Evolutionary conservation across 1,284 basidiomycete genomes (phyloP).

Genomic region (Boletus nobilissimus): DNA sequence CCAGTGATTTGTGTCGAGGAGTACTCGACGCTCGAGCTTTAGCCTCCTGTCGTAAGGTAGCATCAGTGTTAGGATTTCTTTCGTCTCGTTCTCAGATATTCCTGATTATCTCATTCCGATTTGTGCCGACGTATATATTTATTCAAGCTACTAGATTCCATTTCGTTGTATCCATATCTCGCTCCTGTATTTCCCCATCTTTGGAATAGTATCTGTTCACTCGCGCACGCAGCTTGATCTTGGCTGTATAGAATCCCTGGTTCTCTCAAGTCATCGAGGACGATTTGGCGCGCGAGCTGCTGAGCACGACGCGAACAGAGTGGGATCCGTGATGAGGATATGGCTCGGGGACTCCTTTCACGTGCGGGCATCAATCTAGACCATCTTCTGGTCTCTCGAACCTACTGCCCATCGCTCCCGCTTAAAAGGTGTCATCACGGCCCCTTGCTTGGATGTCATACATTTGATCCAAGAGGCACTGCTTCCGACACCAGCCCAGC

Average conservation of each 20-base stretch:
- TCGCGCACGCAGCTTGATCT: background rate
- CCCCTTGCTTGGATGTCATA: too few species aligned
- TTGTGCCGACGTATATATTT: too few species aligned
- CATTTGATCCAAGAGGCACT: too few species aligned
- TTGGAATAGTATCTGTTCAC: background rate
- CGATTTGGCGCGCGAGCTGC: slow-evolving; percentile 29
- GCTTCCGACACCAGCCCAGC: slow-evolving; percentile 19
- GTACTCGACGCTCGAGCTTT: too few species aligned
- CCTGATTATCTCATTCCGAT: too few species aligned
- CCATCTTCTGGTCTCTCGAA: slow-evolving; percentile 36
- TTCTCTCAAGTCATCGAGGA: slow-evolving; percentile 34
- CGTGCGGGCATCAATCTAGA: slow-evolving; percentile 38
- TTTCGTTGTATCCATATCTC: too few species aligned
- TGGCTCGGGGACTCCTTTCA: slow-evolving; percentile 40
- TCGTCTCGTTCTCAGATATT: too few species aligned
- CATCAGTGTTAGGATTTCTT: too few species aligned
- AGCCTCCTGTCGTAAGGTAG: too few species aligned
- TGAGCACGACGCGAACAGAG: slow-evolving; percentile 36
- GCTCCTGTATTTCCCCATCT: too few species aligned
- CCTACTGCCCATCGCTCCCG: slow-evolving; percentile 27
- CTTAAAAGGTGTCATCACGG: slow-evolving; percentile 13
- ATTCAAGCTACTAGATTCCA: too few species aligned
- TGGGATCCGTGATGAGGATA: slow-evolving; percentile 45
- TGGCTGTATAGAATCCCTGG: slow-evolving; percentile 28
- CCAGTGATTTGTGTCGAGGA: background rate